Evolutionary conservation across 106 monocot genomes (phyloP).

Genomic region (Narthecium ossifragum): DNA sequence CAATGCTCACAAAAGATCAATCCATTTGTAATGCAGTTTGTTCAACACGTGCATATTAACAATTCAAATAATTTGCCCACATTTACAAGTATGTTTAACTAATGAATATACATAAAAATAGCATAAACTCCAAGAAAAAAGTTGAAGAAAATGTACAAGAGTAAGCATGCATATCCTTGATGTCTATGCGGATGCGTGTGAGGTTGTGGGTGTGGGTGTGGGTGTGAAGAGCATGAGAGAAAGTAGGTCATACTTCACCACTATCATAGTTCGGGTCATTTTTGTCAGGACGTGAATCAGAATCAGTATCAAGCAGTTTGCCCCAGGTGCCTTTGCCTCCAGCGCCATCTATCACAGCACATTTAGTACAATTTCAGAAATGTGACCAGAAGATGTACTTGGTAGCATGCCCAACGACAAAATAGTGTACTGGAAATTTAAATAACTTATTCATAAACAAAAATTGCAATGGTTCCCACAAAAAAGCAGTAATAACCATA

Average conservation of each 20-base stretch:
- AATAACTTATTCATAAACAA: neutral
- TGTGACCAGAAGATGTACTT: neutral
- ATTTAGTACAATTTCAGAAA: neutral
- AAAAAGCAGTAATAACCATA: neutral
- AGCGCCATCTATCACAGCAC: conserved; percentile 60
- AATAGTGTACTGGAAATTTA: neutral
- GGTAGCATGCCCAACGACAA: neutral
- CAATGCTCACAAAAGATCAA: too few species aligned
- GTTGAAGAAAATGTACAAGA: too few species aligned
- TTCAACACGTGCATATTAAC: too few species aligned
- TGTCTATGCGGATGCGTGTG: neutral
- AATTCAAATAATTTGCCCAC: too few species aligned
- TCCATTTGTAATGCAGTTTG: too few species aligned
- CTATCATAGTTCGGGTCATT: conserved; percentile 99
- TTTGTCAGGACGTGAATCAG: conserved; percentile 46
- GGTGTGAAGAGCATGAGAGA: neutral
- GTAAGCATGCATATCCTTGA: too few species aligned
- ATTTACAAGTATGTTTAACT: too few species aligned
- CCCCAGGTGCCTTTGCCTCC: conserved; percentile 99
- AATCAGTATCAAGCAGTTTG: conserved; percentile 70
- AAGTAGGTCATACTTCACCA: conserved; percentile 55
- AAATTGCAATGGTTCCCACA: neutral
- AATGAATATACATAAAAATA: too few species aligned
- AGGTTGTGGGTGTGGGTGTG: neutral
- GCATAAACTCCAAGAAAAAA: too few species aligned